Conservation (phyloP, 2,329 filamentous ascomycete species). For the Ceratocystis lukuohia region DNA sequence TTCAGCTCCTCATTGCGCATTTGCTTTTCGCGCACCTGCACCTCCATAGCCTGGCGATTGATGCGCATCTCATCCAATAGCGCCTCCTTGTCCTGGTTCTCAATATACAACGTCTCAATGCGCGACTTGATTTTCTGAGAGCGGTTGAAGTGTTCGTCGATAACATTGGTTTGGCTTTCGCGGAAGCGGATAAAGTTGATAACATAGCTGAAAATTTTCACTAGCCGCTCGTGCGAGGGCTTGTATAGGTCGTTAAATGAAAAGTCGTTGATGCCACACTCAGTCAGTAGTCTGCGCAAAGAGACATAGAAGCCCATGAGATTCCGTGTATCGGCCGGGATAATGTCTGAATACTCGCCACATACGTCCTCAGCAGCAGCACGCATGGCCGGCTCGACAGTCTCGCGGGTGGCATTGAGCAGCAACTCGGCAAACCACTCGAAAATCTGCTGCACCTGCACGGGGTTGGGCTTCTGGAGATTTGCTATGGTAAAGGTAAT, state of each 20-base stretch:
- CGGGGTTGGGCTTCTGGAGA: constrained; percentile 82
- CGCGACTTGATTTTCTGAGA: constrained; percentile 71
- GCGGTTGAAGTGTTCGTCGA: constrained; percentile 89
- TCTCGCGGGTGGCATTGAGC: constrained; percentile 84
- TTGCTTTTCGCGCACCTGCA: constrained; percentile 70
- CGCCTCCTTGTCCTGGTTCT: constrained; percentile 77
- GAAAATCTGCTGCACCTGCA: constrained; percentile 93
- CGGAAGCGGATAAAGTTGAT: constrained; percentile 99
- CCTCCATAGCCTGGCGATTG: constrained; percentile 68
- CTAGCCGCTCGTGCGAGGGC: constrained; percentile 76
- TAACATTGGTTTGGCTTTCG: constrained; percentile 76
- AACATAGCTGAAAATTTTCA: constrained; percentile 92
- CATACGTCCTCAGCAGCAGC: constrained; percentile 80
- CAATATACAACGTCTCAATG: constrained; percentile 71
- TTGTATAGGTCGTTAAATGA: constrained; percentile 84
- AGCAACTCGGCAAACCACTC: constrained; percentile 94
- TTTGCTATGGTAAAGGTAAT: constrained; percentile 78
- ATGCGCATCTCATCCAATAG: constrained; percentile 68
- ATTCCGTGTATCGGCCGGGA: constrained; percentile 79
- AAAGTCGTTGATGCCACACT: constrained; percentile 89
- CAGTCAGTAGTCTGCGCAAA: constrained; percentile 62
- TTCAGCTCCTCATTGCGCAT: constrained; percentile 79
- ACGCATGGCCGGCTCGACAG: constrained; percentile 88
- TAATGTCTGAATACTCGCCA: constrained; percentile 70
- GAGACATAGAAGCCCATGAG: constrained; percentile 92